A percentile compares a stretch with the other conserved stretches of the same genome.
phyloP scores from a whole-genome alignment of 2,329 filamentous ascomycete genomes.

The Fusarium sp. region DNA sequence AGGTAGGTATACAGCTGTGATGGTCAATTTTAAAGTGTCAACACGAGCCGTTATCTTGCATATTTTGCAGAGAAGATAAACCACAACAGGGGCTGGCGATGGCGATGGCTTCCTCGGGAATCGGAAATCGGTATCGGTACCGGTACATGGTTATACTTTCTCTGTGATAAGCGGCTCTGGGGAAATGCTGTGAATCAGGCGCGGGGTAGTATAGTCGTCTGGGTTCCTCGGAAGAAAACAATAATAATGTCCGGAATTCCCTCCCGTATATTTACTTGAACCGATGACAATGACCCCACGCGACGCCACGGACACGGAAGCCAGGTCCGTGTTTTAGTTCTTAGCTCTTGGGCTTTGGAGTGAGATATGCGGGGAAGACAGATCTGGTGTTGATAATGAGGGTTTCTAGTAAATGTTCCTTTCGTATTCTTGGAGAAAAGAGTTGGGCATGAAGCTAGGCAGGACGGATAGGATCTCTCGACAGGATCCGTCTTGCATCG shows the following conservation, averaged over 20 bases:
- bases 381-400: conserved; percentile 10
- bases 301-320: conserved; percentile 20
- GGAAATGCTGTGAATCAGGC: conserved; percentile 1
- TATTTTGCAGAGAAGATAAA: conserved; percentile 10
- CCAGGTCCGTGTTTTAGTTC: conserved; percentile 32
- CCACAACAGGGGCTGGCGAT: conserved; percentile 15
- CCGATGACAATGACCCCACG: conserved; percentile 25
- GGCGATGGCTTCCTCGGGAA: conserved; percentile 27
- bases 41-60: not conserved
- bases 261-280: conserved; percentile 17
- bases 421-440: not conserved
- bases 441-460: not conserved
- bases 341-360: not conserved
- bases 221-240: conserved; percentile 22
- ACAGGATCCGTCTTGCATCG: not conserved
- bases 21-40: not conserved
- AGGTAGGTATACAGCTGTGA: too few species aligned
- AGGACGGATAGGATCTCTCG: not conserved
- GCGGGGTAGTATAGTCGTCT: not conserved
- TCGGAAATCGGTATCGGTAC: conserved; percentile 24
- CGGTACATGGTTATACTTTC: not conserved
- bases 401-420: not conserved
- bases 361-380: conserved; percentile 25
- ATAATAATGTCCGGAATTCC: conserved; percentile 26
- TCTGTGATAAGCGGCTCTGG: conserved; percentile 5